Conservation (phyloP, 306 rosid species). For the Luffa acutangula region DNA sequence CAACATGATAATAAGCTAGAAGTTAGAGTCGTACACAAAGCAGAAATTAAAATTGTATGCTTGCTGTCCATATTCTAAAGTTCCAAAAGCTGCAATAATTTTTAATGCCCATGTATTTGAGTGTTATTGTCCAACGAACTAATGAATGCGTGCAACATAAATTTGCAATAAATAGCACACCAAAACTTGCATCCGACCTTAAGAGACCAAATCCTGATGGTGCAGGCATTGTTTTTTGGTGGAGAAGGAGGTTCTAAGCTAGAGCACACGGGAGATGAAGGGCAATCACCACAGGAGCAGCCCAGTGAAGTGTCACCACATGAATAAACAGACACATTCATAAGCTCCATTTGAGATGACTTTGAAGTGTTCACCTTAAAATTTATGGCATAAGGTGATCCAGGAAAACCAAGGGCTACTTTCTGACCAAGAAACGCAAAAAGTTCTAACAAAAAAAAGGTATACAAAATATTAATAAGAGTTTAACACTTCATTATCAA, state of each 20-base stretch:
- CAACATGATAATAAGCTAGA: neutral
- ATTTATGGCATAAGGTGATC: slow-evolving; percentile 78
- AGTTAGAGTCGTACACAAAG: neutral
- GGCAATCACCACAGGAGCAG: slow-evolving; percentile 98
- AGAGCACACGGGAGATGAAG: slow-evolving; percentile 63
- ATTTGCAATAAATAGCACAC: neutral
- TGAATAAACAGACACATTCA: slow-evolving; percentile 71
- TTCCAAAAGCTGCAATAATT: neutral
- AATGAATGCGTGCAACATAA: neutral
- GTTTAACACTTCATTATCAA: neutral
- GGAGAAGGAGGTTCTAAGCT: slow-evolving; percentile 60
- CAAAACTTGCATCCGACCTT: slow-evolving; percentile 35
- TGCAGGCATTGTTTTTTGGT: slow-evolving; percentile 47
- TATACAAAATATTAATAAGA: slow-evolving; percentile 22
- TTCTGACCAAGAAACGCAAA: slow-evolving; percentile 77
- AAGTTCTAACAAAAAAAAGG: slow-evolving; percentile 53
- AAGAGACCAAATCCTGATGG: slow-evolving; percentile 51
- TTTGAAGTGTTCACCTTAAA: slow-evolving; percentile 39
- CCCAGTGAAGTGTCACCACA: slow-evolving; percentile 89
- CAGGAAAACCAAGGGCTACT: slow-evolving; percentile 68
- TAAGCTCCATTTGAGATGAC: slow-evolving; percentile 55
- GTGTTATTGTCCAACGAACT: neutral
- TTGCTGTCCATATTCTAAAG: neutral
- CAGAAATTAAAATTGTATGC: neutral
- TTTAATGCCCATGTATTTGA: neutral